These are phyloP conservation scores for Veloboletus limbatus DNA, from an alignment of 1,284 basidiomycete genomes.

Conservation along the genomic window DNA sequence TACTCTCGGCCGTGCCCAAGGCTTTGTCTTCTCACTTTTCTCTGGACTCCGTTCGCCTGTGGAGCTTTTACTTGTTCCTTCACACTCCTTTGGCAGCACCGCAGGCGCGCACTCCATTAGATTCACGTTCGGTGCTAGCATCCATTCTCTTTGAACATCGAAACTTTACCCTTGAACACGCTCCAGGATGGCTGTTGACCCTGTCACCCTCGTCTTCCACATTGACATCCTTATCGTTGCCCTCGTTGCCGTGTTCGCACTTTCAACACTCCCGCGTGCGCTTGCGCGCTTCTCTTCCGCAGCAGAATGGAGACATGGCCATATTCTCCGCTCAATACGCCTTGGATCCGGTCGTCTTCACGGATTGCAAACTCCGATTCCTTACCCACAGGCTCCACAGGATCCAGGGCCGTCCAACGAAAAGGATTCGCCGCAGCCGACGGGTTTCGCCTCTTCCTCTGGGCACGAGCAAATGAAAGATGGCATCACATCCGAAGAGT, in stretches of 20 bases:
- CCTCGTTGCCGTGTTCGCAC: constrained; percentile 38
- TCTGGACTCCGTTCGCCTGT: constrained; percentile 1
- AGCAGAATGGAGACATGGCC: constrained; percentile 49
- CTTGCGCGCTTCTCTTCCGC: constrained; percentile 47
- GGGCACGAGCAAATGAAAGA: constrained; percentile 22
- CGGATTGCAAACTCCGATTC: neutral
- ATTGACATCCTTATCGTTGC: constrained; percentile 46
- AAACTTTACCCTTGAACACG: neutral
- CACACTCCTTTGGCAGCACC: constrained; percentile 18
- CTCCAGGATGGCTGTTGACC: constrained; percentile 15
- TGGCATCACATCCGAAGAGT: constrained; percentile 27
- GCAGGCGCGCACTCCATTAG: neutral
- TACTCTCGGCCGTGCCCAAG: constrained; percentile 1
- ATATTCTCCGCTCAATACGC: constrained; percentile 40
- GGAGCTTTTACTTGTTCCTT: neutral
- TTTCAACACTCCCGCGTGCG: constrained; percentile 47
- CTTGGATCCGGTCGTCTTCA: constrained; percentile 18
- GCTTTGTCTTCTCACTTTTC: constrained; percentile 1
- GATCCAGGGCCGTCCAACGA: constrained; percentile 7
- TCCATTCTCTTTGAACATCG: constrained; percentile 1
- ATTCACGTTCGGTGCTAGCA: constrained; percentile 1
- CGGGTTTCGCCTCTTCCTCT: constrained; percentile 18
- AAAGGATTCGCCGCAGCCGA: constrained; percentile 11
- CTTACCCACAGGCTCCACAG: neutral
- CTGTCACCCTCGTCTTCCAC: constrained; percentile 38